Base-by-base conservation (phyloP, 106 monocot species). In the Triglochin maritima region DNA sequence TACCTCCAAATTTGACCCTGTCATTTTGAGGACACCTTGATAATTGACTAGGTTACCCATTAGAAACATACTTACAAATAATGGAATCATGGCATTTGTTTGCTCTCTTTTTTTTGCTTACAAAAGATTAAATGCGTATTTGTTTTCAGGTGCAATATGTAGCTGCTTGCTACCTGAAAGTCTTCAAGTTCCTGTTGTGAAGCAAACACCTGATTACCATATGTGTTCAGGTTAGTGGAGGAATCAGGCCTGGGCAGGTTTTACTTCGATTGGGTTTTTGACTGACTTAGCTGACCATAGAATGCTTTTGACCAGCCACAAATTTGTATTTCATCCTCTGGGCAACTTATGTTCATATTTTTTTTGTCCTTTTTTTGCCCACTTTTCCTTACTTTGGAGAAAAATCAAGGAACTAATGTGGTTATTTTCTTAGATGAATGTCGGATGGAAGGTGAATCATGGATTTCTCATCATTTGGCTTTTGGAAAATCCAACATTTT, bases 91-190 rank as follows among this genome's bases (percentile, higher is more conserved):
- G 29, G 49, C 41, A 29, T 16, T 14, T 15, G 49, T 6, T 64
- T 14, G 12, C 49, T 49, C n/a, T n/a, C n/a, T n/a, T n/a, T 8
- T 17, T 7, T 15, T 49, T 46, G n/a, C 44, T 5, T 48, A 44
- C 17, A 14, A 60, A 44, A 45, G 46, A 49, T 13, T 7, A 2
- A 60, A 51, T 45, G 6, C 53, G 41, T 17, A 15, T 48, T 46
- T n/a, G 17, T 55, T 78, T 79, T 68, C 82, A 96, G 95, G 95
- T 63, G 83, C 87, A 41, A 10, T 83, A 46, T 96, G 95, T 64
- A 87, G 83, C 78, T 96, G 95, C 63, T 81, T 96, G 74, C 80
- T 96, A 48, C 95, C 90, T 49, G 95, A 90, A 76, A 76, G 87
- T 68, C 80, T 96, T 50, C 79, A 71, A 15, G 6, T 85, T 46